phyloP scores from a whole-genome alignment of 2,329 filamentous ascomycete species.

The Sporothrix humicola region DNA sequence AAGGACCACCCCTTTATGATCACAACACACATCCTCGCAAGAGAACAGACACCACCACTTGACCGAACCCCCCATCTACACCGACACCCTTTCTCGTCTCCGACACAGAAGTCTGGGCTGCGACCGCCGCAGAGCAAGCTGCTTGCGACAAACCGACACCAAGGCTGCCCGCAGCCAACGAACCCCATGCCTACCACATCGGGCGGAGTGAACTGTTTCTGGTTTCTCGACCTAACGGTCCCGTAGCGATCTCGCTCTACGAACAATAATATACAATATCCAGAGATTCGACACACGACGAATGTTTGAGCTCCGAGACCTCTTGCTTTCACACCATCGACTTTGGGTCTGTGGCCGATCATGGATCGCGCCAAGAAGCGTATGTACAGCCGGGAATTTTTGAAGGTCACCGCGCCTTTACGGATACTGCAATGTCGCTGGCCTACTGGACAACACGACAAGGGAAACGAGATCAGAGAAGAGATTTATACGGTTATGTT shows the following conservation, averaged over 20 bases:
- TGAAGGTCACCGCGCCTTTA: background rate
- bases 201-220: conserved; percentile 50
- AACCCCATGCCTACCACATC: conserved; percentile 53
- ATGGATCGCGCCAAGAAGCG: conserved; percentile 72
- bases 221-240: conserved; percentile 50
- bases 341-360: conserved; percentile 46
- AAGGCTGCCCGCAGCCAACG: conserved; percentile 34
- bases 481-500: background rate
- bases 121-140: conserved; percentile 19
- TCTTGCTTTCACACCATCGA: conserved; percentile 12
- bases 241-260: conserved; percentile 47
- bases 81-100: background rate
- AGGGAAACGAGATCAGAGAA: background rate
- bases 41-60: background rate
- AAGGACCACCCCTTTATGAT: conserved; percentile 2
- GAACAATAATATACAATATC: conserved; percentile 10
- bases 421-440: background rate
- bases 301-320: conserved; percentile 26
- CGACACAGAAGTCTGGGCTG: conserved; percentile 22
- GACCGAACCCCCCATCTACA: too few species aligned
- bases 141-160: conserved; percentile 27
- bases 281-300: background rate
- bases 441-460: background rate
- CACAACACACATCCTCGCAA: conserved; percentile 3
- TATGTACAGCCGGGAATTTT: conserved; percentile 46